Percentiles rank a stretch among this genome's conserved stretches.
Conservation (phyloP, 2,329 filamentous ascomycete species). For the Cryoendolithus antarcticus region DNA sequence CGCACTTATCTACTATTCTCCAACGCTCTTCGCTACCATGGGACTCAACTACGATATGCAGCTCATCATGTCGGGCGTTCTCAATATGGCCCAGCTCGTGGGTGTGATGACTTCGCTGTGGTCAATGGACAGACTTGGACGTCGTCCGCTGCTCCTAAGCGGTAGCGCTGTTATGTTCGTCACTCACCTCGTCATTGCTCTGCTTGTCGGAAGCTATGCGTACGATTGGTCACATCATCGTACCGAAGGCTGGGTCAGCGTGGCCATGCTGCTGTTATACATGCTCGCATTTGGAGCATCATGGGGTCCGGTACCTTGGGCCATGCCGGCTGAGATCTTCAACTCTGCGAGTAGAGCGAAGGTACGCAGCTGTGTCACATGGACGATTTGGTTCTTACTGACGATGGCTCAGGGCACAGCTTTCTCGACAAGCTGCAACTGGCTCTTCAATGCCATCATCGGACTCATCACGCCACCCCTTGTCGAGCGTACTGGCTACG, state of each 20-base stretch:
- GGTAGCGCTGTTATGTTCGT: constrained; percentile 37
- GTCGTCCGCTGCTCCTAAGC: constrained; percentile 27
- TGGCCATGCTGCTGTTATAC: constrained; percentile 18
- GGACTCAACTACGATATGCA: constrained; percentile 26
- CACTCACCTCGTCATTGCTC: constrained; percentile 38
- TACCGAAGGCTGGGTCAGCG: constrained; percentile 31
- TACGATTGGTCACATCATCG: constrained; percentile 32
- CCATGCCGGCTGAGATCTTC: constrained; percentile 34
- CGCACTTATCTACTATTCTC: constrained; percentile 38
- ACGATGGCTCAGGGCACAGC: background rate
- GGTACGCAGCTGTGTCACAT: constrained; percentile 39
- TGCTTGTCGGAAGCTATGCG: constrained; percentile 42
- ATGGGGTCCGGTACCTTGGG: constrained; percentile 7
- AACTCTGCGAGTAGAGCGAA: constrained; percentile 49
- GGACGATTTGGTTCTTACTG: background rate
- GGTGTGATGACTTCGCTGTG: constrained; percentile 30
- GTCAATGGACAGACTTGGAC: constrained; percentile 32
- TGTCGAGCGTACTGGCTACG: constrained; percentile 41
- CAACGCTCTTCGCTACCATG: constrained; percentile 32
- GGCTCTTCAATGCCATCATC: constrained; percentile 53
- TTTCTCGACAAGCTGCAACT: constrained; percentile 51
- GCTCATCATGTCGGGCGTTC: constrained; percentile 29
- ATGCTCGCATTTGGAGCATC: constrained; percentile 34
- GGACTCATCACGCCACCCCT: constrained; percentile 20
- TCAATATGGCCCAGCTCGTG: constrained; percentile 32